Evolutionary conservation across 805 yeast genomes (phyloP).

Genomic region (Deakozyma indianensis): DNA sequence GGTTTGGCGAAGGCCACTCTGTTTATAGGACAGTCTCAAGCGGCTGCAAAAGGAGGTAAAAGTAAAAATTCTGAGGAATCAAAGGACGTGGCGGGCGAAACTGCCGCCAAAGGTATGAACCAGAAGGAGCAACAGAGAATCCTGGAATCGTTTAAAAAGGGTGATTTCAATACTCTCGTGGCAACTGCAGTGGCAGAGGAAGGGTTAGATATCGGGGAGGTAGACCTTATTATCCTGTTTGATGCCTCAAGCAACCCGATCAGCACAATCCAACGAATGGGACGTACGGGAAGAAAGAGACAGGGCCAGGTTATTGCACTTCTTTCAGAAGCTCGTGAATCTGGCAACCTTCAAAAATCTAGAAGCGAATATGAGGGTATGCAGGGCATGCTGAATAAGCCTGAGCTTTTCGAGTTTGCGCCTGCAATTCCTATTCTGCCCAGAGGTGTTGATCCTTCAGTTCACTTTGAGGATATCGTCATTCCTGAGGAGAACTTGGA

Average conservation of each 20-base stretch:
- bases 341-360: conserved; percentile 65
- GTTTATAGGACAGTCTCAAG: conserved; percentile 79
- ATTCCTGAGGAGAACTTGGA: conserved; percentile 58
- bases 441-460: conserved; percentile 33
- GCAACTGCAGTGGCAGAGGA: conserved; percentile 98
- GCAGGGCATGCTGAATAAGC: conserved; percentile 43
- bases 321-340: conserved; percentile 57
- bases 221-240: conserved; percentile 81
- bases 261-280: conserved; percentile 89
- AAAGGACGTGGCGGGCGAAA: conserved; percentile 26
- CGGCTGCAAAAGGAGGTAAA: conserved; percentile 26
- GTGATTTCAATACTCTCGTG: conserved; percentile 64
- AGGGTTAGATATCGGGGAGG: conserved; percentile 97
- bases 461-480: conserved; percentile 41
- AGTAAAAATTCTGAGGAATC: conserved; percentile 1
- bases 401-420: conserved; percentile 23
- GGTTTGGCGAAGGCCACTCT: conserved; percentile 51
- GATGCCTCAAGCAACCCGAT: conserved; percentile 92
- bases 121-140: conserved; percentile 78
- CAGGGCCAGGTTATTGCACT: conserved; percentile 71
- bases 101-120: conserved; percentile 74
- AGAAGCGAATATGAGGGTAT: conserved; percentile 70
- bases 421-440: conserved; percentile 62
- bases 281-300: conserved; percentile 92
- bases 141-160: conserved; percentile 57